Conservation (phyloP, 2,329 filamentous ascomycete species). For the Madurella fahalii region DNA sequence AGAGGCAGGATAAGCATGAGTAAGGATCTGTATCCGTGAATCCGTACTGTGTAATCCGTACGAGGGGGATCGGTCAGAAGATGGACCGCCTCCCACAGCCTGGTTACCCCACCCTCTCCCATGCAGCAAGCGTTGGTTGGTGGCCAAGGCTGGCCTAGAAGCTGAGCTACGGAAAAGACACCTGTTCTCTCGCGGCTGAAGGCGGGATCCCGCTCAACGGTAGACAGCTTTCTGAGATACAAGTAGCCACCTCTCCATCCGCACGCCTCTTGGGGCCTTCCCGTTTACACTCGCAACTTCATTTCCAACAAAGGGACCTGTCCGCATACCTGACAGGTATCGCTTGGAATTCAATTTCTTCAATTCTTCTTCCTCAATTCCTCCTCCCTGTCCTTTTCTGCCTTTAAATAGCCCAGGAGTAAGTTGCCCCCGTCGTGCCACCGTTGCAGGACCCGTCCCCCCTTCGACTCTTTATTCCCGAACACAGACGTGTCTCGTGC, state of each 20-base stretch:
- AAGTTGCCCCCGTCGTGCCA: conserved; percentile 14
- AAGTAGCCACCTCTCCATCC: conserved; percentile 19
- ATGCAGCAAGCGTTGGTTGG: conserved; percentile 14
- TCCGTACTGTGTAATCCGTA: conserved; percentile 8
- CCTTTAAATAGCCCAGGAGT: conserved; percentile 26
- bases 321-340: conserved; percentile 17
- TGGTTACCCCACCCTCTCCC: conserved; percentile 14
- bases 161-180: conserved; percentile 25
- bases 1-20: not conserved
- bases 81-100: not conserved
- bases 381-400: conserved; percentile 20
- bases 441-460: conserved; percentile 1
- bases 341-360: conserved; percentile 15
- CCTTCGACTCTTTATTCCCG: not conserved
- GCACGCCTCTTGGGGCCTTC: conserved; percentile 10
- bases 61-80: not conserved
- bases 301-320: conserved; percentile 13
- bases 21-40: not conserved
- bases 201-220: conserved; percentile 17
- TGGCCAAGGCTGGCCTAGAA: conserved; percentile 16
- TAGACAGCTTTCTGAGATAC: conserved; percentile 20
- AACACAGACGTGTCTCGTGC: not conserved
- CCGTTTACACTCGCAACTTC: conserved; percentile 16
- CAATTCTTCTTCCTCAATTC: conserved; percentile 5
- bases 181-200: conserved; percentile 25